Base-by-base conservation (phyloP, 495 filamentous ascomycete genomes). In the Cenococcum geophilum region DNA sequence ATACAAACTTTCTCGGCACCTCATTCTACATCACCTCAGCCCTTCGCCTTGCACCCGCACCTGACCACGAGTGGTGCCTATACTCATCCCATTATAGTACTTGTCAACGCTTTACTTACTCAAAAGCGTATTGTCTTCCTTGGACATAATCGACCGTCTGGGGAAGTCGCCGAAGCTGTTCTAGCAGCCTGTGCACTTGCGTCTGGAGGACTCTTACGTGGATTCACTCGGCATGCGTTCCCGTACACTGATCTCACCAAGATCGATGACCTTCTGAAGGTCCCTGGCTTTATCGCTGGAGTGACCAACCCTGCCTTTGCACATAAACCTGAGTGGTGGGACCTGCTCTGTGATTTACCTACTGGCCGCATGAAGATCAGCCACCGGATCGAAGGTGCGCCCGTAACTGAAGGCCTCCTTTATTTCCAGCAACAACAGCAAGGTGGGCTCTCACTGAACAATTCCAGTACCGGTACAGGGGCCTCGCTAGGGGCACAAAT, bases 181-280 rank as follows among this genome's bases (percentile, higher is more conserved):
- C 80, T 98, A 0, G 93, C 89, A 1, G 91, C 92, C 0, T 97
- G 92, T 72, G 89, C 93, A 5, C 80, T 99, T 34, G 92, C 88
- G 21, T 96, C 91, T 23, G 95, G 93, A n/a, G 93, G 95, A 22
- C 79, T 96, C n/a, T 78, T 99, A 18, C 78, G 90, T 45, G 93
- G 95, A 22, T 97, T 97, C 74, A 96, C 91, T 20, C 84, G 93
- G n/a, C 89, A 96, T 76, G 95, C 95, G 14, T 99, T 99, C 70
- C 93, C 93, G 5, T 99, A 99, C 71, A 99, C 93, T 6, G 93
- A 99, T 73, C 80, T 99, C 21, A 95, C 90, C 47, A 99, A 99
- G 73, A 90, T 99, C 52, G 93, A 99, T 66, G 93, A 97, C 71
- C 82, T 99, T 5, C 79, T 97, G 34, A 89, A 90, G 62, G 95